phyloP scores from a whole-genome alignment of 257 asterid species.

The Salvia hispanica region DNA sequence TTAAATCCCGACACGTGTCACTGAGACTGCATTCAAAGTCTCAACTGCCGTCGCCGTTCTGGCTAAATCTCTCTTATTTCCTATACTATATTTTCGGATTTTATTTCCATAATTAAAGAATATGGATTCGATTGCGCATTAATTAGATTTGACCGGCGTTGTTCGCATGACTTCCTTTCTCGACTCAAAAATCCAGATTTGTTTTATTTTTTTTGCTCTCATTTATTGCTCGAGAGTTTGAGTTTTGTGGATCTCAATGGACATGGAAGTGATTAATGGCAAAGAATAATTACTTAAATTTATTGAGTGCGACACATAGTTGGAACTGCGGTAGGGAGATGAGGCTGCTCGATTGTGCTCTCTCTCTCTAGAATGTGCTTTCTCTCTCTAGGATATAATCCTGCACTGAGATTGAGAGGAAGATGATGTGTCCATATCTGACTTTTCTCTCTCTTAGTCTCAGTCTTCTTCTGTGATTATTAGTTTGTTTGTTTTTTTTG shows the following conservation, averaged over 20 bases:
- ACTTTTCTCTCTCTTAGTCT: not conserved
- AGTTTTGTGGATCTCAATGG: conserved; percentile 33
- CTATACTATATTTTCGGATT: not conserved
- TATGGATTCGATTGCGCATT: conserved; percentile 13
- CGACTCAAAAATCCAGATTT: conserved; percentile 26
- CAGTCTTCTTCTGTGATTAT: too few relatives aligned
- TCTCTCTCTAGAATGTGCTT: conserved; percentile 32
- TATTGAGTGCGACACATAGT: not conserved
- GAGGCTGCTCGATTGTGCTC: conserved; percentile 30
- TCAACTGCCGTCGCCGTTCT: conserved; percentile 39
- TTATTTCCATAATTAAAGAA: not conserved
- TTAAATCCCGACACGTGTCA: conserved; percentile 28
- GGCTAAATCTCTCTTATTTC: not conserved
- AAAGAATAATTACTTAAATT: not conserved
- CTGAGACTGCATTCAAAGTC: not conserved
- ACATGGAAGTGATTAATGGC: conserved; percentile 22
- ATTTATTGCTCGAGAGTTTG: conserved; percentile 2
- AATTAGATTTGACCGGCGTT: conserved; percentile 26
- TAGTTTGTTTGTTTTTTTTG: too few relatives aligned
- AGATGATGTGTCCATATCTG: conserved; percentile 6
- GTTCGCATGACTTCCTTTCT: conserved; percentile 15
- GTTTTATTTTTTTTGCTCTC: not conserved
- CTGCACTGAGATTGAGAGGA: not conserved
- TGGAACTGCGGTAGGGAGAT: conserved; percentile 6
- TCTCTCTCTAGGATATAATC: conserved; percentile 27